Conservation (phyloP, 495 filamentous ascomycete species). For the Aspergillus incahuasiensis region DNA sequence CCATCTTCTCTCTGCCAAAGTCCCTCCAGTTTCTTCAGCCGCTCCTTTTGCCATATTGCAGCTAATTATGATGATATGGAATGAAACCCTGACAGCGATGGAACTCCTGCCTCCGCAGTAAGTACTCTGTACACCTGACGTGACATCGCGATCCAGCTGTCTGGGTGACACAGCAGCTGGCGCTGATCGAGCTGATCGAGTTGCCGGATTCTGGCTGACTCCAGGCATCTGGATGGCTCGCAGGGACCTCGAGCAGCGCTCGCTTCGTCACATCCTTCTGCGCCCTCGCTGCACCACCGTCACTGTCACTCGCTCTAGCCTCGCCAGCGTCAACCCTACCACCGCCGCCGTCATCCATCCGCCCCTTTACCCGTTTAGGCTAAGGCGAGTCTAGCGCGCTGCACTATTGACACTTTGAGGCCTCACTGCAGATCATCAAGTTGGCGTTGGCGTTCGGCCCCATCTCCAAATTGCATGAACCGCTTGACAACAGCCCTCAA, state of each 20-base stretch:
- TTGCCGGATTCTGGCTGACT: conserved; percentile 5
- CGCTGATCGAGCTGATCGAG: conserved; percentile 10
- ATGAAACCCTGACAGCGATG: neutral
- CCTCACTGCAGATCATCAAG: conserved; percentile 27
- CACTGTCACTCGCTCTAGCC: conserved; percentile 3
- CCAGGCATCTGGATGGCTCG: conserved; percentile 4
- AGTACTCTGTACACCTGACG: neutral
- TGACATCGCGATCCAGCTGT: conserved; percentile 1
- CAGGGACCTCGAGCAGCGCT: conserved; percentile 9
- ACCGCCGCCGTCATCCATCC: conserved; percentile 1
- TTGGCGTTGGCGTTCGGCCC: conserved; percentile 21
- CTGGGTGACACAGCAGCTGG: conserved; percentile 18
- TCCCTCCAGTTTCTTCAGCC: neutral
- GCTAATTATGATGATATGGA: neutral
- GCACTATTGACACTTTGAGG: conserved; percentile 23
- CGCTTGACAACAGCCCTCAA: no score
- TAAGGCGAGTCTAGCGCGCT: conserved; percentile 11
- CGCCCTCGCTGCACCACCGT: conserved; percentile 12
- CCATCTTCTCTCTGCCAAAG: neutral
- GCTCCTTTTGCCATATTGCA: neutral
- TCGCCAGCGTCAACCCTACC: neutral
- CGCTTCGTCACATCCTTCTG: conserved; percentile 10
- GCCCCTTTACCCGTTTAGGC: conserved; percentile 11
- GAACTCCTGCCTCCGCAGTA: neutral
- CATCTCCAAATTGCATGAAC: conserved; percentile 21